phyloP scores from a whole-genome alignment of 768 basidiomycete genomes.

The Hydnum rufescens region DNA sequence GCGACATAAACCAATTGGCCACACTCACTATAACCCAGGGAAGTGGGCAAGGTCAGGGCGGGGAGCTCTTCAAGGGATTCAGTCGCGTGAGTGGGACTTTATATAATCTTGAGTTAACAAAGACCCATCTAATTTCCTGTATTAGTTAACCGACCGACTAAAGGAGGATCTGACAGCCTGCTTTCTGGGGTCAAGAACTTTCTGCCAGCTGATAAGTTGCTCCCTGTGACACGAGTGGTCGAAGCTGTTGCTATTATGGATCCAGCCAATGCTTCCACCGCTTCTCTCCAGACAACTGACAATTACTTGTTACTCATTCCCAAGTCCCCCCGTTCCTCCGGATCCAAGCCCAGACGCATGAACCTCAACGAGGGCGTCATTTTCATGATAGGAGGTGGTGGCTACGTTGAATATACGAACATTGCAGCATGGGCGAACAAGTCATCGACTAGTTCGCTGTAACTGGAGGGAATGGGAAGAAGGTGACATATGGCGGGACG shows the following conservation, averaged over 20 bases:
- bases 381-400: conserved; percentile 90
- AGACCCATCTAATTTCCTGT: conserved; percentile 29
- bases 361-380: conserved; percentile 77
- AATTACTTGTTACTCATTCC: conserved; percentile 92
- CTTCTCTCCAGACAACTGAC: conserved; percentile 89
- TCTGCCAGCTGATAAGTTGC: conserved; percentile 81
- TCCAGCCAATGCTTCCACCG: conserved; percentile 79
- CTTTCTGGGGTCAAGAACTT: conserved; percentile 98
- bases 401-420: conserved; percentile 95
- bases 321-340: conserved; percentile 38
- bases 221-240: conserved; percentile 77
- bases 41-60: conserved; percentile 48
- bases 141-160: conserved; percentile 52
- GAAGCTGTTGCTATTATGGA: conserved; percentile 99
- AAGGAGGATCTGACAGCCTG: conserved; percentile 89
- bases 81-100: conserved; percentile 74
- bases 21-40: conserved; percentile 45
- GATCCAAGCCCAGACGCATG: conserved; percentile 34
- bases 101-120: too few relatives aligned
- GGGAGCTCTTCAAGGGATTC: conserved; percentile 86
- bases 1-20: conserved; percentile 88
- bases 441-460: too few relatives aligned
- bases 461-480: conserved; percentile 32
- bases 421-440: conserved; percentile 79
- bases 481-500: conserved; percentile 86